Evolutionary conservation across 2,329 filamentous ascomycete genomes (phyloP).

Genomic region (Samsoniella hepiali): DNA sequence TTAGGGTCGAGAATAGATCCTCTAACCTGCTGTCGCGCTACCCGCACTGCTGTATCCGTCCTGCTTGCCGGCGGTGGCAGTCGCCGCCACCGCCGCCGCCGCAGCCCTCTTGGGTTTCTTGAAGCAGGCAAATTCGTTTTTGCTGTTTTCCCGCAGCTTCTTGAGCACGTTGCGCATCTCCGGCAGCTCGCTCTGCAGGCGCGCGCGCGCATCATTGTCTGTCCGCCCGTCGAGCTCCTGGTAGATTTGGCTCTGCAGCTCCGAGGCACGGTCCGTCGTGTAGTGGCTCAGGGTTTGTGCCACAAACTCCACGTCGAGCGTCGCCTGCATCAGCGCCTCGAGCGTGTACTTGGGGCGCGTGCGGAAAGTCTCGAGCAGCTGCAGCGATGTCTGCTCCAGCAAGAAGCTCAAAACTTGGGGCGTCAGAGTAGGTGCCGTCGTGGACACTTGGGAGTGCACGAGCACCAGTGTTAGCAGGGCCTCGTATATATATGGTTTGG

Average conservation of each 20-base stretch:
- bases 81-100: slow-evolving; percentile 10
- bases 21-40: slow-evolving; percentile 27
- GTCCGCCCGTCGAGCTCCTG: slow-evolving; percentile 85
- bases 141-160: slow-evolving; percentile 73
- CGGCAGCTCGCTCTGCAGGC: slow-evolving; percentile 80
- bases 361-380: slow-evolving; percentile 79
- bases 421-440: slow-evolving; percentile 72
- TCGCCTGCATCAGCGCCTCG: slow-evolving; percentile 89
- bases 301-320: slow-evolving; percentile 94
- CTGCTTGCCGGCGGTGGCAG: not conserved
- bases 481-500: slow-evolving; percentile 85
- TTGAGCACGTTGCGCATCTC: slow-evolving; percentile 88
- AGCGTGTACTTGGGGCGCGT: slow-evolving; percentile 67
- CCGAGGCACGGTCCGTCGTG: slow-evolving; percentile 75
- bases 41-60: slow-evolving; percentile 13
- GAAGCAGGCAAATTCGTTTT: slow-evolving; percentile 86
- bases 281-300: slow-evolving; percentile 90
- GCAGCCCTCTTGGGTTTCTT: slow-evolving; percentile 56
- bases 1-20: slow-evolving; percentile 14
- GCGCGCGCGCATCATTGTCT: slow-evolving; percentile 76
- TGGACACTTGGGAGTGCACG: slow-evolving; percentile 85
- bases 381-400: slow-evolving; percentile 73
- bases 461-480: slow-evolving; percentile 81
- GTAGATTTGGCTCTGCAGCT: slow-evolving; percentile 87
- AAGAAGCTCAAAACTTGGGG: slow-evolving; percentile 80